phyloP scores from a whole-genome alignment of 2,329 filamentous ascomycete species.

The Paecilomyces niveus region DNA sequence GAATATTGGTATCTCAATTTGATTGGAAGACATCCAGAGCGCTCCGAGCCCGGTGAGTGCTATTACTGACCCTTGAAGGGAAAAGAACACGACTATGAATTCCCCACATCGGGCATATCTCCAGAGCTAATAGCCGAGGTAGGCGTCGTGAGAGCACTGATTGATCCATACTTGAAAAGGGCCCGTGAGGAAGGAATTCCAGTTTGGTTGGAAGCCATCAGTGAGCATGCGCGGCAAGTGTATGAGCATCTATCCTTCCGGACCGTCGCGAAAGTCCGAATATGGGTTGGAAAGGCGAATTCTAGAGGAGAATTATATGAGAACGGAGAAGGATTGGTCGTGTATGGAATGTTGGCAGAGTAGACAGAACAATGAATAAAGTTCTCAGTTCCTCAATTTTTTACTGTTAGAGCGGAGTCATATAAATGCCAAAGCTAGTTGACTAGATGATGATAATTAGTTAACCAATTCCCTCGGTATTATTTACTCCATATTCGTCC shows the following conservation, averaged over 20 bases:
- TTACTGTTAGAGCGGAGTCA: too few relatives aligned
- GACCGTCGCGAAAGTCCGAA: constrained; percentile 1
- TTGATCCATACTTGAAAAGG: constrained; percentile 7
- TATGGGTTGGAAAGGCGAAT: constrained; percentile 3
- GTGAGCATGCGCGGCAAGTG: constrained; percentile 5
- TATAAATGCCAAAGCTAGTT: too few relatives aligned
- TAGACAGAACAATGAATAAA: neutral
- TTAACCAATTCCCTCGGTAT: too few relatives aligned
- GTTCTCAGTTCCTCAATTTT: too few relatives aligned
- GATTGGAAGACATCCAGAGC: constrained; percentile 5
- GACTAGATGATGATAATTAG: too few relatives aligned
- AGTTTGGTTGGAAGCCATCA: constrained; percentile 7
- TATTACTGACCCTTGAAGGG: neutral
- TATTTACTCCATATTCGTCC: too few relatives aligned
- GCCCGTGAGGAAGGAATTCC: constrained; percentile 2
- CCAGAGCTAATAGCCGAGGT: too few relatives aligned
- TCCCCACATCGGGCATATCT: too few relatives aligned
- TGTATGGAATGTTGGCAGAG: constrained; percentile 7
- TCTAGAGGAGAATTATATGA: constrained; percentile 6
- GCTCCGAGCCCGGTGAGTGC: constrained; percentile 4
- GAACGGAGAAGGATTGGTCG: constrained; percentile 4
- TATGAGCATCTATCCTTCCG: constrained; percentile 7
- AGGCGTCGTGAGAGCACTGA: constrained; percentile 7
- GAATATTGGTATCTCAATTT: constrained; percentile 8
- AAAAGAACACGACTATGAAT: neutral